These are phyloP conservation scores for Phialophora verrucosa DNA, from an alignment of 2,329 filamentous ascomycete species.

Conservation along the genomic window DNA sequence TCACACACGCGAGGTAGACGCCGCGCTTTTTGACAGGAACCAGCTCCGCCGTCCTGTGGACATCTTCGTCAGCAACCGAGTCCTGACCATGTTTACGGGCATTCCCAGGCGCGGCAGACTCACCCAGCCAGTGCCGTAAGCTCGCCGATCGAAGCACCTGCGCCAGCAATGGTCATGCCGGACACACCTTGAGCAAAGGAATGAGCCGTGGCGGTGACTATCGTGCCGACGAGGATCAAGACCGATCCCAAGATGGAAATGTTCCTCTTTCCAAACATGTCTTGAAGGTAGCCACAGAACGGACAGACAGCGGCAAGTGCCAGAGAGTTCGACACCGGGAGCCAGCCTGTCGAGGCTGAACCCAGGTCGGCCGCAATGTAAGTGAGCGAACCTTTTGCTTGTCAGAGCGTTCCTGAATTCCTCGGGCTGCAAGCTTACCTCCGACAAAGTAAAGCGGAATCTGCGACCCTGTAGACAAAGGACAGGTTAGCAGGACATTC, in stretches of 20 bases:
- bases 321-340: conserved; percentile 32
- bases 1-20: conserved; percentile 31
- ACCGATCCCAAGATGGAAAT: conserved; percentile 29
- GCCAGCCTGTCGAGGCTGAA: conserved; percentile 24
- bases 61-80: not conserved
- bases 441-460: conserved; percentile 36
- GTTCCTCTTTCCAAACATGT: conserved; percentile 33
- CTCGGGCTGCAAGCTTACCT: conserved; percentile 49
- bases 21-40: conserved; percentile 35
- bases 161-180: conserved; percentile 30
- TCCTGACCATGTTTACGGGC: not conserved
- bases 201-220: conserved; percentile 33
- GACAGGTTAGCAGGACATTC: conserved; percentile 54
- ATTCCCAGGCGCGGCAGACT: not conserved
- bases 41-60: conserved; percentile 30
- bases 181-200: conserved; percentile 29
- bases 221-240: conserved; percentile 26
- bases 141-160: conserved; percentile 33
- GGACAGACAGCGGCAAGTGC: conserved; percentile 32
- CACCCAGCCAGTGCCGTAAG: conserved; percentile 35
- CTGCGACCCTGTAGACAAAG: conserved; percentile 58
- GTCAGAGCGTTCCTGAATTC: conserved; percentile 54
- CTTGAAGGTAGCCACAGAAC: conserved; percentile 35
- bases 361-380: conserved; percentile 31
- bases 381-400: conserved; percentile 21